Conservation (phyloP, 2,329 filamentous ascomycete genomes). For the Gyromitra esculenta region DNA sequence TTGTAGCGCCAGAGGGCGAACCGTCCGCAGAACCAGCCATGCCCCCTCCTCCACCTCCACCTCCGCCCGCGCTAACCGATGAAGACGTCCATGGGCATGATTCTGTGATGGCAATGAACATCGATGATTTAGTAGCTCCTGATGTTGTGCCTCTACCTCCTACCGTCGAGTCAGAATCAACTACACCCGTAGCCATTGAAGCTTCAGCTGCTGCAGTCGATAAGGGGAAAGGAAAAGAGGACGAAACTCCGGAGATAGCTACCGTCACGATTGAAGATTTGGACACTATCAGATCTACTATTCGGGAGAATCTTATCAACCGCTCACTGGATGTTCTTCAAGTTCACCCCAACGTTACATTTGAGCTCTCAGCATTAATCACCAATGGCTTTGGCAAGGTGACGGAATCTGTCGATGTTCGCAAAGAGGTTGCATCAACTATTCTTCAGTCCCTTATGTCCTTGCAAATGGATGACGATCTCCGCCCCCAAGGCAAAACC, state of each 20-base stretch:
- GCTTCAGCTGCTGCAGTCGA: constrained; percentile 48
- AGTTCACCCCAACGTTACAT: constrained; percentile 85
- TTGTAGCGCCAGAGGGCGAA: constrained; percentile 30
- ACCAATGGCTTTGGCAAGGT: constrained; percentile 73
- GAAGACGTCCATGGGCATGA: constrained; percentile 57
- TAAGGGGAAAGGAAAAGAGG: constrained; percentile 57
- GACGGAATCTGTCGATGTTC: constrained; percentile 67
- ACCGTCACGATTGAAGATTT: constrained; percentile 78
- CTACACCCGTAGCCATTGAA: constrained; percentile 19
- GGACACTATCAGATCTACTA: constrained; percentile 75
- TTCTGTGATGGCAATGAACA: constrained; percentile 61
- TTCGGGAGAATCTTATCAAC: constrained; percentile 83
- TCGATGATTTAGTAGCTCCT: constrained; percentile 60
- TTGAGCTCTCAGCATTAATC: constrained; percentile 90
- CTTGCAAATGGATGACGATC: constrained; percentile 69
- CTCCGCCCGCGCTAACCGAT: constrained; percentile 57
- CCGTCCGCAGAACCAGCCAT: constrained; percentile 35
- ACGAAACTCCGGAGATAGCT: constrained; percentile 52
- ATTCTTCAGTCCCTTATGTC: constrained; percentile 84
- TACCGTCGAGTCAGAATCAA: constrained; percentile 37
- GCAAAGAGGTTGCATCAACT: constrained; percentile 81
- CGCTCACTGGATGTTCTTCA: constrained; percentile 90
- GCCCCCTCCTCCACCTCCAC: constrained; percentile 49
- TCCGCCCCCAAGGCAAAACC: constrained; percentile 66
- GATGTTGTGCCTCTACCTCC: constrained; percentile 44